A percentile compares a stretch with the other conserved stretches of the same genome.
Evolutionary conservation across 305 asterid species (phyloP).

Genomic region (Solanum hybrid): DNA sequence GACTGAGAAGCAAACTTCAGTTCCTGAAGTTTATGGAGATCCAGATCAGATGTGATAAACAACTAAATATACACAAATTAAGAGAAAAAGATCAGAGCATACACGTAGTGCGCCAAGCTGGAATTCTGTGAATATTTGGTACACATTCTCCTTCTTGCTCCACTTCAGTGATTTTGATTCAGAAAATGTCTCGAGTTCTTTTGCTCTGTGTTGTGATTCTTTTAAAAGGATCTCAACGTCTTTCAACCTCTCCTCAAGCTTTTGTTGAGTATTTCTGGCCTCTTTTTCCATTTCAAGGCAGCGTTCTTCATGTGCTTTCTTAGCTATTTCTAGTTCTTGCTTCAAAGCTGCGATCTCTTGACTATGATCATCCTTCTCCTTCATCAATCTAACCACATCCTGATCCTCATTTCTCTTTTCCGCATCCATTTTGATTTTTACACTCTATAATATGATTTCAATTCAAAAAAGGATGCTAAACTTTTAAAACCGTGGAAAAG

Average conservation of each 20-base stretch:
- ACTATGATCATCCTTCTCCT: conserved; percentile 29
- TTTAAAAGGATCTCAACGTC: conserved; percentile 22
- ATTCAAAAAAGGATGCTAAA: neutral
- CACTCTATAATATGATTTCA: conserved; percentile 31
- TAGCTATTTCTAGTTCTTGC: conserved; percentile 16
- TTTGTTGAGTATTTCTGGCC: conserved; percentile 29
- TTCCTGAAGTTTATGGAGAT: conserved; percentile 33
- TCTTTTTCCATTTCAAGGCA: conserved; percentile 29
- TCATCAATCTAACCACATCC: conserved; percentile 24
- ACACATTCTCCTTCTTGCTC: conserved; percentile 50
- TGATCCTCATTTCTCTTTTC: conserved; percentile 43
- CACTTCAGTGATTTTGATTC: conserved; percentile 35
- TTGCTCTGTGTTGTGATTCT: conserved; percentile 28
- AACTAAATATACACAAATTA: neutral
- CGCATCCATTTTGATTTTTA: conserved; percentile 39
- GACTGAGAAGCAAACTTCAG: conserved; percentile 57
- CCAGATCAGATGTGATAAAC: neutral
- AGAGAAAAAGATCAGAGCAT: conserved; percentile 18
- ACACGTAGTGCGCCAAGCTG: conserved; percentile 76
- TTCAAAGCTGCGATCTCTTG: conserved; percentile 33
- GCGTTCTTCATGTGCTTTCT: conserved; percentile 25
- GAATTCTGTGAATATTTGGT: conserved; percentile 46
- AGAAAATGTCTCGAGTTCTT: conserved; percentile 36
- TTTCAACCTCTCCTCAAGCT: conserved; percentile 32
- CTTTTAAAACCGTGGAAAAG: neutral